Percentiles rank a stretch among this genome's conserved stretches.
Conservation (phyloP, 78 protist species). For the Abeoforma whisleri region DNA sequence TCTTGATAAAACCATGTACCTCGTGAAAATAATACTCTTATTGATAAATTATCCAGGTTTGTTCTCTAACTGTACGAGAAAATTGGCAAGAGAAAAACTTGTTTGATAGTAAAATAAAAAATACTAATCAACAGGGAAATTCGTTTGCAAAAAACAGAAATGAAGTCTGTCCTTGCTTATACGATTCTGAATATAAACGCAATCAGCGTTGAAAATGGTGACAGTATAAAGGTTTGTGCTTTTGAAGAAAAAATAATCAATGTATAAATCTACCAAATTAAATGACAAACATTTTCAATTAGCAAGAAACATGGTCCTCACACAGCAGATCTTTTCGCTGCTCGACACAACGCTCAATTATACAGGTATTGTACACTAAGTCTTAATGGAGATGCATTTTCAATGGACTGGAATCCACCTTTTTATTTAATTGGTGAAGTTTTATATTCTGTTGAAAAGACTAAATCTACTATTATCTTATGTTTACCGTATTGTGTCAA, state of each 20-base stretch:
- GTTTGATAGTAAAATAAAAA: no score
- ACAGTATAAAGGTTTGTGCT: no score
- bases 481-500: not conserved
- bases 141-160: no score
- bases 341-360: not conserved
- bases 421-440: not conserved
- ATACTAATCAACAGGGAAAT: no score
- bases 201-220: not conserved
- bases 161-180: no score
- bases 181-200: no score
- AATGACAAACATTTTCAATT: not conserved
- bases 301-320: not conserved
- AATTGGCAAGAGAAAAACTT: no score
- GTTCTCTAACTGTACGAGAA: no score
- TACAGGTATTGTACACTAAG: not conserved
- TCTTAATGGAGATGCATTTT: not conserved
- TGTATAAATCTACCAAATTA: no score
- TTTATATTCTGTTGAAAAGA: not conserved
- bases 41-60: not conserved
- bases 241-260: no score
- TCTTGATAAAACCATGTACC: no score
- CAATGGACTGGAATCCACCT: not conserved
- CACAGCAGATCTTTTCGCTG: not conserved
- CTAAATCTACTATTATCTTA: not conserved
- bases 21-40: not conserved